Base-by-base conservation (phyloP, 371 early-diverging fungal genomes). In the Mucor velutinosus region DNA sequence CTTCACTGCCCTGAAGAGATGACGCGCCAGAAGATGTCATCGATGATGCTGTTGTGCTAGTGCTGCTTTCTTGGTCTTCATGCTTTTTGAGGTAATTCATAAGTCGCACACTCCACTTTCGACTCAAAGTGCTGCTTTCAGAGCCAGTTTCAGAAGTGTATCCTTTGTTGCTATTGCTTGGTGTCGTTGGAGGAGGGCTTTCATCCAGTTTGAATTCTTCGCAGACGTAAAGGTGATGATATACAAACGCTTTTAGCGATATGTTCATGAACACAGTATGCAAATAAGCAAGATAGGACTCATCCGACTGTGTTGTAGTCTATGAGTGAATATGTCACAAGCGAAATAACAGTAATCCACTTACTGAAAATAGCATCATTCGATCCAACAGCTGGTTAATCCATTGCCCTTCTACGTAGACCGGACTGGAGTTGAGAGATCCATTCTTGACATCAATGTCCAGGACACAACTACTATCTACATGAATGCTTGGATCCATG, bases 381-480 rank as follows among this genome's bases (percentile, higher is more conserved):
- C 72, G 71, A 56, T 75, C 69, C 4, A 78, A n/a, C 2, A 80
- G 64, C 8, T 80, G 76, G 32, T 74, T 66, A n/a, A 83, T 71
- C 83, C 83, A 83, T 25, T 73, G 73, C 0, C 83, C 83, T 51
- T 80, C 80, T 7, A 80, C 70, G 53, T 83, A 83, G 15, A 83
- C 74, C 5, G 80, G 79, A 23, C 83, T 78, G 4, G 79, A 75
- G 19, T 76, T 37, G 6, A 83, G 62, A 14, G 75, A 73, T 0
- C 75, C 75, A 29, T 67, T 63, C n/a, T 69, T 62, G 7, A 62
- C 56, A 53, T 80, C 76, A 32, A 83, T 58, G 30, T 80, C 80
- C 19, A 80, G 33, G 2, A 72, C 69, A 30, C 78, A 80, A 29
- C 79, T 79, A 25, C 79, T 75, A 3, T 75, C 60, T 1, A 71